A percentile compares a stretch with the other conserved stretches of the same genome.
Conservation (phyloP, 2,329 filamentous ascomycete species). For the Phialophora macrospora region DNA sequence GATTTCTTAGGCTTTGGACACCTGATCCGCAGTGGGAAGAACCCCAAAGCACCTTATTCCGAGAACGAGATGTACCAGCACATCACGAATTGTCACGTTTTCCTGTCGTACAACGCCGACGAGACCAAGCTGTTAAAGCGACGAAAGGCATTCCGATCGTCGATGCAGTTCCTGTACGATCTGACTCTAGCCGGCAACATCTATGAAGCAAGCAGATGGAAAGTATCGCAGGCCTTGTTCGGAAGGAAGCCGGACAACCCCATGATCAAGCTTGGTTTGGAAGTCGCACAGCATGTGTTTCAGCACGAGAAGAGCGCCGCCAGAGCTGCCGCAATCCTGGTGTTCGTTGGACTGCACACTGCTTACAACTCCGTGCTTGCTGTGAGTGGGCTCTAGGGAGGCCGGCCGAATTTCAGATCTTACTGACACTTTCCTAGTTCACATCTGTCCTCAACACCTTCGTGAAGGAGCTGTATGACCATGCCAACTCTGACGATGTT, state of each 20-base stretch:
- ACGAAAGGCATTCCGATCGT: slow-evolving; percentile 3
- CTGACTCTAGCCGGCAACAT: slow-evolving; percentile 1
- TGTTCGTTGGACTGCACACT: slow-evolving; percentile 4
- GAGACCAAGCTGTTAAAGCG: slow-evolving; percentile 4
- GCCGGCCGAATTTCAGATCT: neutral
- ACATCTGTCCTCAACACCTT: slow-evolving; percentile 1
- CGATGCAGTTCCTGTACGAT: neutral
- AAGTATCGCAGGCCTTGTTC: neutral
- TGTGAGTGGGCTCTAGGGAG: neutral
- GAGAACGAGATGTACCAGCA: slow-evolving; percentile 9
- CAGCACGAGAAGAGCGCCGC: neutral
- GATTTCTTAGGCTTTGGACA: slow-evolving; percentile 6
- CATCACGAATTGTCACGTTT: slow-evolving; percentile 4
- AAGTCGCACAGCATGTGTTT: slow-evolving; percentile 2
- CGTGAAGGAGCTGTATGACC: slow-evolving; percentile 1
- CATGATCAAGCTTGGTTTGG: slow-evolving; percentile 1
- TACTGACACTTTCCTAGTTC: neutral
- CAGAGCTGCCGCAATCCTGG: neutral
- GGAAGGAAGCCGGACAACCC: neutral
- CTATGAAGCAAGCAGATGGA: neutral
- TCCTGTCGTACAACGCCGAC: slow-evolving; percentile 4
- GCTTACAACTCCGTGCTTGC: slow-evolving; percentile 7
- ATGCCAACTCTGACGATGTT: neutral
- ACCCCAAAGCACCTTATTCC: neutral
- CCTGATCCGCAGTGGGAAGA: neutral